Conservation (phyloP, 1,139 yeast species). For the Pichia sp. region DNA sequence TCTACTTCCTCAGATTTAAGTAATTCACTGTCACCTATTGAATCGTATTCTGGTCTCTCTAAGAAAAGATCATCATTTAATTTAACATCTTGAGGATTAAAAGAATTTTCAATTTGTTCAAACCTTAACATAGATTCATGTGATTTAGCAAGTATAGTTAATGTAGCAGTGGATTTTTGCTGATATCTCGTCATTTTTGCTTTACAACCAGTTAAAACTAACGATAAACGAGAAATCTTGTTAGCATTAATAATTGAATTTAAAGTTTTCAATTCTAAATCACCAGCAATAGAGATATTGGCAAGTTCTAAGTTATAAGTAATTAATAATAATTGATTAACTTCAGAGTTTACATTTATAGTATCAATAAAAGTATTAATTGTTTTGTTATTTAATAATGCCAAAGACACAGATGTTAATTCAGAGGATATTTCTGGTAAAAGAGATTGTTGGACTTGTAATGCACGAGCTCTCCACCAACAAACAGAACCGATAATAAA, state of each 20-base stretch:
- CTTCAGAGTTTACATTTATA: conserved; percentile 16
- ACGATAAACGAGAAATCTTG: conserved; percentile 51
- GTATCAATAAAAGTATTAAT: conserved; percentile 32
- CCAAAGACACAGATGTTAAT: conserved; percentile 37
- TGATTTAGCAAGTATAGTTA: conserved; percentile 74
- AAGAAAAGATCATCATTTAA: conserved; percentile 74
- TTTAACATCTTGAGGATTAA: conserved; percentile 48
- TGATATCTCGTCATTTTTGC: conserved; percentile 88
- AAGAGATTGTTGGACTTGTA: conserved; percentile 56
- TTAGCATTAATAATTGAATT: conserved; percentile 50
- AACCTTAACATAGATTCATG: conserved; percentile 27
- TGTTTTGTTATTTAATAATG: conserved; percentile 34
- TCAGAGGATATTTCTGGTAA: conserved; percentile 52
- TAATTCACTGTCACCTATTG: conserved; percentile 46
- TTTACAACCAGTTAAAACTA: conserved; percentile 77
- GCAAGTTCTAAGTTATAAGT: conserved; percentile 62
- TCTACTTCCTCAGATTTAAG: conserved; percentile 25
- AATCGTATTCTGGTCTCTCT: conserved; percentile 66
- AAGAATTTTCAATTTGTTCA: conserved; percentile 22
- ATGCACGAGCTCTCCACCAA: conserved; percentile 73
- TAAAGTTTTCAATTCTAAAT: conserved; percentile 49
- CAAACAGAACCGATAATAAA: conserved; percentile 41
- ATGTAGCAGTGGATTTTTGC: conserved; percentile 58
- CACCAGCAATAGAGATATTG: conserved; percentile 54
- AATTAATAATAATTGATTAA: conserved; percentile 34